Base-by-base conservation (phyloP, 2,329 filamentous ascomycete genomes). In the Monosporascus sp. region DNA sequence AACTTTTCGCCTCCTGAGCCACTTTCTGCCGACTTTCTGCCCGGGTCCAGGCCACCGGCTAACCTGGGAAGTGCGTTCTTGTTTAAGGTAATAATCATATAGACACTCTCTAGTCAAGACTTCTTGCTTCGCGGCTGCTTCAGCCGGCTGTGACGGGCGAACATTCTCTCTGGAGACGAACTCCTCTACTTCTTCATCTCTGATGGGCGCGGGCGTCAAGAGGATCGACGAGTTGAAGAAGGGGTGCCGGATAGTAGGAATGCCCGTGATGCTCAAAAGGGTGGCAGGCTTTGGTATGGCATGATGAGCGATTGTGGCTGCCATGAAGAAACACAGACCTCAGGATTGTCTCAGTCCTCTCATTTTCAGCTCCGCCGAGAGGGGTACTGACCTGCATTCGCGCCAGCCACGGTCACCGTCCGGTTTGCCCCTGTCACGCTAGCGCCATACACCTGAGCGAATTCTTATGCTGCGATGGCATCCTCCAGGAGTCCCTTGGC, bases 201-300 rank as follows among this genome's bases (percentile, higher is more conserved):
- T 27, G 26, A 70, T 63, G 17, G 63, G 66, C 7, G 67, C 61
- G 0, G 65, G 60, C 1, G 61, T 60, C 22, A 67, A 56, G 2
- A 68, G 62, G 0, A 56, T 56, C 7, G 69, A 72, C 1, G 69
- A 71, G 55, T 63, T 66, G 61, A 69, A 73, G 60, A 71, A 71
- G 5, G 51, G 53, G 48, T 72, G 70, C 24, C 61, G 65, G 52
- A 71, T 71, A 8, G 69, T 70, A 47, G 66, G 61, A 56, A 73
- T 71, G 31, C 69, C 70, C 1, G 62, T 63, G 55, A 71, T 68
- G 54, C 66, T 68, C 31, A 73, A 58, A 24, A 73, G 60, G 1
- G 70, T 69, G 1, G 66, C 14, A 2, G 69, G 70, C 5, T 64
- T 56, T 1, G 66, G 67, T 1, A 54, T 48, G 52, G 61, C 55